Conservation (phyloP, 139 green algal species). For the Micractinium conductrix region DNA sequence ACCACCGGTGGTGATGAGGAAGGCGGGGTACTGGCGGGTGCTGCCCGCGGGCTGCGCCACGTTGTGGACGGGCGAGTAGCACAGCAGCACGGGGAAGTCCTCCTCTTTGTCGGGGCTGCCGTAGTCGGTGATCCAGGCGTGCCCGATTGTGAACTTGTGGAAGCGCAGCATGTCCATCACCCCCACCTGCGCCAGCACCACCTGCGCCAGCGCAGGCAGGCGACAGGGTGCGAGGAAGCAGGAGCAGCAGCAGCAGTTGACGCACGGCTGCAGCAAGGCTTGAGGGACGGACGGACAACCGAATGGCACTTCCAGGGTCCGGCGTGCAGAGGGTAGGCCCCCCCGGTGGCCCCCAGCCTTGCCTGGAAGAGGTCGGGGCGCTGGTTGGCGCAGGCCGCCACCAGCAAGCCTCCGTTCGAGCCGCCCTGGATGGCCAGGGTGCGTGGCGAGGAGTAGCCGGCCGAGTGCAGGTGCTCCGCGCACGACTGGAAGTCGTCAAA, state of each 20-base stretch:
- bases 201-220: neutral
- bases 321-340: too few relatives aligned
- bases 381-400: conserved; percentile 93
- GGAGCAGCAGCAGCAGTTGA: too few relatives aligned
- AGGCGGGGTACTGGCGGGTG: conserved; percentile 80
- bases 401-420: conserved; percentile 92
- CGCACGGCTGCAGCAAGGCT: too few relatives aligned
- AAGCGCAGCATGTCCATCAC: conserved; percentile 96
- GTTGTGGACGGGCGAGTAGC: conserved; percentile 94
- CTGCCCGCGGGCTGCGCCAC: conserved; percentile 64
- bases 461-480: conserved; percentile 73
- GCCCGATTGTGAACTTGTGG: conserved; percentile 90
- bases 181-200: conserved; percentile 48
- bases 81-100: conserved; percentile 71
- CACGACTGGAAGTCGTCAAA: conserved; percentile 86
- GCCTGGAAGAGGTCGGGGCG: conserved; percentile 88
- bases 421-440: conserved; percentile 87
- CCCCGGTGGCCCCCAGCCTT: conserved; percentile 54
- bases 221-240: too few relatives aligned
- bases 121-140: conserved; percentile 88
- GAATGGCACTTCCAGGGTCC: too few relatives aligned
- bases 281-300: neutral
- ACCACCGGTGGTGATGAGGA: conserved; percentile 82
- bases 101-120: conserved; percentile 76
- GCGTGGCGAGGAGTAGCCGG: conserved; percentile 63